Evolutionary conservation across 2,329 filamentous ascomycete genomes (phyloP).

Genomic region (Sordariomycetes sp.): DNA sequence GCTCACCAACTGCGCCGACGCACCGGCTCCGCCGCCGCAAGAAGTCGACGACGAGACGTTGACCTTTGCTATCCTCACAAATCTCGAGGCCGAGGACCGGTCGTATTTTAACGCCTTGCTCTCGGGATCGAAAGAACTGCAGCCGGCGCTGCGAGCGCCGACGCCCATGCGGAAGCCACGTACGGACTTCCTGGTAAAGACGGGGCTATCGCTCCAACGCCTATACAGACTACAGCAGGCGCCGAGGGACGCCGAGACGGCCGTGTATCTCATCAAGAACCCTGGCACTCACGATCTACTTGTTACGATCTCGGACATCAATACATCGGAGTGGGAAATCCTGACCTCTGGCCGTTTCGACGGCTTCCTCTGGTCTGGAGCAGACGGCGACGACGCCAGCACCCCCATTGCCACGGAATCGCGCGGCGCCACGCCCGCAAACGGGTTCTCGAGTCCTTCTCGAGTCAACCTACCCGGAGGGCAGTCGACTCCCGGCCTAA

Average conservation of each 20-base stretch:
- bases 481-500: constrained; percentile 3
- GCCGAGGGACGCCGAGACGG: constrained; percentile 77
- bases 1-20: constrained; percentile 71
- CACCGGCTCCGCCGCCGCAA: constrained; percentile 63
- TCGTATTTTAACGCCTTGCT: constrained; percentile 77
- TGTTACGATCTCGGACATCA: constrained; percentile 78
- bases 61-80: constrained; percentile 86
- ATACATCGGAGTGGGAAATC: constrained; percentile 92
- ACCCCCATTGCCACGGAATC: constrained; percentile 31
- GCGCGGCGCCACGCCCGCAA: constrained; percentile 43
- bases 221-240: constrained; percentile 64
- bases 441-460: constrained; percentile 28
- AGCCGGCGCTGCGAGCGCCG: constrained; percentile 50
- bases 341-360: constrained; percentile 89
- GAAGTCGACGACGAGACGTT: constrained; percentile 93
- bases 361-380: constrained; percentile 89
- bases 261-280: constrained; percentile 78
- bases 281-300: constrained; percentile 75
- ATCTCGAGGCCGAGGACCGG: constrained; percentile 63
- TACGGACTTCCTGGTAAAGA: constrained; percentile 66
- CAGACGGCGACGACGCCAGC: constrained; percentile 49
- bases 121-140: constrained; percentile 45
- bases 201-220: constrained; percentile 69
- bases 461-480: constrained; percentile 22
- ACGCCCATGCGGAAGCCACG: constrained; percentile 56